Conservation (phyloP, 139 green algal species). For the Edaphochlamys debaryana region DNA sequence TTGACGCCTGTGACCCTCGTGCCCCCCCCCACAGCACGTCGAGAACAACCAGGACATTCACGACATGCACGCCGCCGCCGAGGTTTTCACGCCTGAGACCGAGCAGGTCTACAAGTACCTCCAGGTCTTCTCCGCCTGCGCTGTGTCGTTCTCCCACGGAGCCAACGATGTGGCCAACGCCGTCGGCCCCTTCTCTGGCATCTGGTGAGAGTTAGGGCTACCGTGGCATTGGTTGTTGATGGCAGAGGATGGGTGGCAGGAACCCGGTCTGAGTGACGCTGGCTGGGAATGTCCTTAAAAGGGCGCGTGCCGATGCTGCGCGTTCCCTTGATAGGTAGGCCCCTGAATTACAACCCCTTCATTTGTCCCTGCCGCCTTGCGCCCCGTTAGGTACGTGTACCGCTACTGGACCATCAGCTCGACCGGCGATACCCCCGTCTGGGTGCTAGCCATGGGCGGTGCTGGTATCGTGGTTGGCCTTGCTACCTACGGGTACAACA, state of each 20-base stretch:
- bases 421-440: conserved; percentile 27
- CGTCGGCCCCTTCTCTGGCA: conserved; percentile 77
- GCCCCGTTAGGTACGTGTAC: conserved; percentile 18
- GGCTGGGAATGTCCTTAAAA: background rate
- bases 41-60: background rate
- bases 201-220: conserved; percentile 62
- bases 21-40: background rate
- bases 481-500: conserved; percentile 71
- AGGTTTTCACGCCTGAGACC: conserved; percentile 76
- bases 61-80: conserved; percentile 68
- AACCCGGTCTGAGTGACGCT: background rate
- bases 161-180: conserved; percentile 89
- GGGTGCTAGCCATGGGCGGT: conserved; percentile 81
- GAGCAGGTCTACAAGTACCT: conserved; percentile 64
- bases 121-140: conserved; percentile 63
- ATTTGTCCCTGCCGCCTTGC: too few species aligned
- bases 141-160: conserved; percentile 54
- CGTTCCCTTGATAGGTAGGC: too few species aligned
- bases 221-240: too few species aligned
- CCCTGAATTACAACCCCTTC: too few species aligned
- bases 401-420: conserved; percentile 46
- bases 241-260: background rate
- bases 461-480: conserved; percentile 85
- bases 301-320: too few species aligned
- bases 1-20: background rate